These are phyloP conservation scores for Leishmania tropica DNA, from an alignment of 208 protist genomes.

Conservation along the genomic window DNA sequence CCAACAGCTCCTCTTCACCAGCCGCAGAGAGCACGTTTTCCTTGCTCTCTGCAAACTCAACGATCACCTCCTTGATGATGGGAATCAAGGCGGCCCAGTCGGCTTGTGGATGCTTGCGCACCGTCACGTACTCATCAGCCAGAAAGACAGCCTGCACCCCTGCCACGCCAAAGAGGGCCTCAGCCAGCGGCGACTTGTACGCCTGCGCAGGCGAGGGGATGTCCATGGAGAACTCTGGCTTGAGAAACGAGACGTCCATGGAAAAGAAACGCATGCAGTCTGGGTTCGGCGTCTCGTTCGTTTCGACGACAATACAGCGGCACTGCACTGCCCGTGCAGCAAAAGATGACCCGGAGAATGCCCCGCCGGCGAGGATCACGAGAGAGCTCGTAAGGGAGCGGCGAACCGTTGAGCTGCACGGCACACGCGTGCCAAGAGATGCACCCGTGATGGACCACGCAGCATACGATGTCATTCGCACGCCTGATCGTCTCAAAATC, in stretches of 20 bases:
- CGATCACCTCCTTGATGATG: slow-evolving; percentile 63
- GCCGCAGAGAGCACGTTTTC: slow-evolving; percentile 68
- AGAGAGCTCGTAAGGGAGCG: neutral
- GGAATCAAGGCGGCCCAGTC: slow-evolving; percentile 65
- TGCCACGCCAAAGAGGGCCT: slow-evolving; percentile 64
- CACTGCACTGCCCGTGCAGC: neutral
- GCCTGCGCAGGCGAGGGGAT: slow-evolving; percentile 63
- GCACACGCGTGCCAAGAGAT: neutral
- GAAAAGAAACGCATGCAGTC: slow-evolving; percentile 88
- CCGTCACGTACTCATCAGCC: slow-evolving; percentile 86
- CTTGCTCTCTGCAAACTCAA: slow-evolving; percentile 73
- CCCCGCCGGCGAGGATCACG: neutral
- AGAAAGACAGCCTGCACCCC: slow-evolving; percentile 77
- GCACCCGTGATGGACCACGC: neutral
- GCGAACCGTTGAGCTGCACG: neutral
- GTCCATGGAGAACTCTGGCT: slow-evolving; percentile 77
- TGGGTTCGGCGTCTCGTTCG: slow-evolving; percentile 84
- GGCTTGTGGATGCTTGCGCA: slow-evolving; percentile 50
- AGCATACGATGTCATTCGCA: neutral
- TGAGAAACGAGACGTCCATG: slow-evolving; percentile 86
- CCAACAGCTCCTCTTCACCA: slow-evolving; percentile 62
- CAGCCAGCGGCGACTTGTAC: slow-evolving; percentile 78
- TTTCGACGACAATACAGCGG: slow-evolving; percentile 70
- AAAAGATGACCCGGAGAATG: slow-evolving; percentile 2
- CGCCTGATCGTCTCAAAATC: neutral